Percentiles rank a stretch among this genome's conserved stretches.
phyloP scores from a whole-genome alignment of 2,329 filamentous ascomycete species.

The Penicillium sp. region DNA sequence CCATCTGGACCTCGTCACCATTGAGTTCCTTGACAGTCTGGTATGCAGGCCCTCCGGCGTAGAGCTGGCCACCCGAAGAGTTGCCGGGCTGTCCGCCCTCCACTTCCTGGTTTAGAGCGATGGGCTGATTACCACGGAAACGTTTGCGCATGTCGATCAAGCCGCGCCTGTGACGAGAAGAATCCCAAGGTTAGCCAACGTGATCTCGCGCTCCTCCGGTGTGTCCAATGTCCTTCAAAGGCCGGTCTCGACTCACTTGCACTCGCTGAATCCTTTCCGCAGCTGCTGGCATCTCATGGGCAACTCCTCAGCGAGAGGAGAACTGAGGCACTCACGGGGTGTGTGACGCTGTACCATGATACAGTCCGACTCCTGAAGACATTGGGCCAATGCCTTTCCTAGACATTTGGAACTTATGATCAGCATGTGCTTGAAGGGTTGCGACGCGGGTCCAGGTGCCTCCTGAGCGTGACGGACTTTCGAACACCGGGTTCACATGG shows the following conservation, averaged over 20 bases:
- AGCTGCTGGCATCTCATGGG: slow-evolving; percentile 89
- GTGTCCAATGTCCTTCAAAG: neutral
- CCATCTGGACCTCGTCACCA: slow-evolving; percentile 63
- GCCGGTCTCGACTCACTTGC: slow-evolving; percentile 59
- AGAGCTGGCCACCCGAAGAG: slow-evolving; percentile 65
- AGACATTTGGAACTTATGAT: slow-evolving; percentile 19
- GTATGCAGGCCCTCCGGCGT: slow-evolving; percentile 75
- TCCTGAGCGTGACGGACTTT: neutral
- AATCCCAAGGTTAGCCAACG: slow-evolving; percentile 4
- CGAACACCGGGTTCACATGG: neutral
- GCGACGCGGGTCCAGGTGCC: neutral
- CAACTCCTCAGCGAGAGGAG: slow-evolving; percentile 77
- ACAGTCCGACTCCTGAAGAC: slow-evolving; percentile 94
- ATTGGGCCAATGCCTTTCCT: slow-evolving; percentile 91
- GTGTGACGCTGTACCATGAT: slow-evolving; percentile 88
- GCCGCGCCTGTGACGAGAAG: slow-evolving; percentile 59
- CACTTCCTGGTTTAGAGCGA: slow-evolving; percentile 66
- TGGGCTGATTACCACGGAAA: slow-evolving; percentile 90
- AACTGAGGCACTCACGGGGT: slow-evolving; percentile 83
- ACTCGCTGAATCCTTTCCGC: slow-evolving; percentile 89
- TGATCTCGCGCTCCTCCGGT: neutral
- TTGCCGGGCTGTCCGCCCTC: slow-evolving; percentile 51
- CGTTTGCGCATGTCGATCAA: slow-evolving; percentile 99
- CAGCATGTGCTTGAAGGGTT: slow-evolving; percentile 17
- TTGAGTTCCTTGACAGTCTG: slow-evolving; percentile 66